Evolutionary conservation across 768 basidiomycete genomes (phyloP).

Genomic region (Hericium coralloides): DNA sequence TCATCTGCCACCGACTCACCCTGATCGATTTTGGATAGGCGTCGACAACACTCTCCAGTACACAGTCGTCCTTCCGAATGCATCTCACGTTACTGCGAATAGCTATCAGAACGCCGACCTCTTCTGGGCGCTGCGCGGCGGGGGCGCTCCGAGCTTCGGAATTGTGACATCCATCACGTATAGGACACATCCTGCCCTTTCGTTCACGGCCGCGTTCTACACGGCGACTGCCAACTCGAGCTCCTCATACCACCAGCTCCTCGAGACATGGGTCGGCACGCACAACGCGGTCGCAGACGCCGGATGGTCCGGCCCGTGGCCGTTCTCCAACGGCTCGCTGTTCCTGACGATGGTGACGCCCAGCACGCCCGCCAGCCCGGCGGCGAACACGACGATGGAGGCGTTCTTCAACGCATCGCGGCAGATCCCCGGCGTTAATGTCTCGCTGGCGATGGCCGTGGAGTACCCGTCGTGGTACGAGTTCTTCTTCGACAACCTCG

Average conservation of each 20-base stretch:
- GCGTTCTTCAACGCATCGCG: constrained; percentile 4
- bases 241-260: background rate
- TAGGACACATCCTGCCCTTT: constrained; percentile 29
- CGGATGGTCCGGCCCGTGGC: background rate
- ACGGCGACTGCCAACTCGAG: background rate
- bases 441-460: background rate
- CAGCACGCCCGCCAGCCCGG: background rate
- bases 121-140: constrained; percentile 47
- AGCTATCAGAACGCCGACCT: constrained; percentile 32
- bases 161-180: constrained; percentile 40
- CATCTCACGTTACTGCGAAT: constrained; percentile 32
- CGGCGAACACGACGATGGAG: background rate
- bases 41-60: constrained; percentile 30
- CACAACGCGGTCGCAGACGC: constrained; percentile 6
- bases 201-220: constrained; percentile 23
- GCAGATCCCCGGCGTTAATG: background rate
- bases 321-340: background rate
- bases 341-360: background rate
- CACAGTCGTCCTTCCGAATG: constrained; percentile 33
- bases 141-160: constrained; percentile 42
- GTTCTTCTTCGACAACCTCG: background rate
- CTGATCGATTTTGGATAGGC: background rate
- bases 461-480: background rate
- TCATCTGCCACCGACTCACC: background rate
- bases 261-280: background rate